A percentile compares a stretch with the other conserved stretches of the same genome.
Evolutionary conservation across 1,284 basidiomycete genomes (phyloP).

Genomic region (Thelephora terrestris): DNA sequence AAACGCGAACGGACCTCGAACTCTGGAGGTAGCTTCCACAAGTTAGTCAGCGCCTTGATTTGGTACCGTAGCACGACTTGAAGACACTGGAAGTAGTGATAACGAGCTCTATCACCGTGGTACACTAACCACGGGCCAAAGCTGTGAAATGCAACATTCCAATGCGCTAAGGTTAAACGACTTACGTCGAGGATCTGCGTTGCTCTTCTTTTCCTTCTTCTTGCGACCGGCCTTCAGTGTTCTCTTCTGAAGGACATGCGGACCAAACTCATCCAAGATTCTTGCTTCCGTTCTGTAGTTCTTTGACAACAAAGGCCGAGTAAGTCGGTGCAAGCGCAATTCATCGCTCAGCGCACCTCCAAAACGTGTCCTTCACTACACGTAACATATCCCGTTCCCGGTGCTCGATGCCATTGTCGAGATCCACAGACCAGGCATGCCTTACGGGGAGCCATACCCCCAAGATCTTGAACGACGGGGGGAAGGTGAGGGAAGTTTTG

Average conservation of each 20-base stretch:
- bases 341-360: constrained; percentile 36
- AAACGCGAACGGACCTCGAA: constrained; percentile 53
- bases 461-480: neutral
- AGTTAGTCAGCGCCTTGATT: constrained; percentile 42
- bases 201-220: constrained; percentile 37
- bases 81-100: constrained; percentile 71
- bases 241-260: constrained; percentile 52
- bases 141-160: neutral
- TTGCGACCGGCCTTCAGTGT: constrained; percentile 42
- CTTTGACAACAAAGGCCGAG: constrained; percentile 25
- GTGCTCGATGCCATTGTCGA: constrained; percentile 70
- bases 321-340: neutral
- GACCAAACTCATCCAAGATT: constrained; percentile 47
- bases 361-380: constrained; percentile 75
- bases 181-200: constrained; percentile 49
- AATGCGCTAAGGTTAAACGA: neutral
- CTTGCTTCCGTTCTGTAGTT: constrained; percentile 64
- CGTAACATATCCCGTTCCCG: constrained; percentile 56
- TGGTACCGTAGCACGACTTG: constrained; percentile 76
- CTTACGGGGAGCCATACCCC: constrained; percentile 38
- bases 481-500: neutral
- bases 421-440: constrained; percentile 66
- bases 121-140: constrained; percentile 46
- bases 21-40: constrained; percentile 69
- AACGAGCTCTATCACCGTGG: constrained; percentile 66